Evolutionary conservation across 345 rosid species (phyloP).

Genomic region (Aquilaria yunnanensis): DNA sequence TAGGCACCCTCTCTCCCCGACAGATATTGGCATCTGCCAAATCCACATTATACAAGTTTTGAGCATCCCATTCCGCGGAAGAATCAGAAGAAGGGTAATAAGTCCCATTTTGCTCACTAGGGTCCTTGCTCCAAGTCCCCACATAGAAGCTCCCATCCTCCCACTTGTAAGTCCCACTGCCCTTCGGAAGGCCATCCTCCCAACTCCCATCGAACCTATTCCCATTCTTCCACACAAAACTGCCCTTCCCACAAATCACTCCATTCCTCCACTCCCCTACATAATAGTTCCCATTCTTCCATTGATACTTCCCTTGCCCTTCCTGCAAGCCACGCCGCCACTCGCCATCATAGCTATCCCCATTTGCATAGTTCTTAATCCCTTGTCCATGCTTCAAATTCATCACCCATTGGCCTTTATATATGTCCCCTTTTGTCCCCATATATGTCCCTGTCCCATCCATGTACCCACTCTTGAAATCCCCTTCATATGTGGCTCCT

Average conservation of each 20-base stretch:
- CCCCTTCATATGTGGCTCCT: constrained; percentile 88
- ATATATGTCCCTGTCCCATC: constrained; percentile 76
- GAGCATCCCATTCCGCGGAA: constrained; percentile 58
- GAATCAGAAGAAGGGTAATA: constrained; percentile 54
- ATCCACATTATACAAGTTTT: constrained; percentile 38
- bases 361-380: constrained; percentile 44
- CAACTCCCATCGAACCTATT: constrained; percentile 64
- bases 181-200: constrained; percentile 86
- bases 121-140: constrained; percentile 84
- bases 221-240: constrained; percentile 64
- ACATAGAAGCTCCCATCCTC: constrained; percentile 76
- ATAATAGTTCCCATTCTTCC: constrained; percentile 55
- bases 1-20: constrained; percentile 56
- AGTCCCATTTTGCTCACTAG: constrained; percentile 65
- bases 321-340: constrained; percentile 83
- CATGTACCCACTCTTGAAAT: constrained; percentile 90
- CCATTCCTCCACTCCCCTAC: constrained; percentile 84
- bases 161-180: constrained; percentile 69
- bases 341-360: constrained; percentile 83
- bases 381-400: constrained; percentile 89
- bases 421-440: constrained; percentile 51
- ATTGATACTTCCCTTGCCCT: constrained; percentile 72
- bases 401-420: constrained; percentile 86
- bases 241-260: constrained; percentile 54
- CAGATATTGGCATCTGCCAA: constrained; percentile 34